A percentile compares a stretch with the other conserved stretches of the same genome.
Conservation (phyloP, 768 basidiomycete species). For the Boletus pseudo-olivaceus region DNA sequence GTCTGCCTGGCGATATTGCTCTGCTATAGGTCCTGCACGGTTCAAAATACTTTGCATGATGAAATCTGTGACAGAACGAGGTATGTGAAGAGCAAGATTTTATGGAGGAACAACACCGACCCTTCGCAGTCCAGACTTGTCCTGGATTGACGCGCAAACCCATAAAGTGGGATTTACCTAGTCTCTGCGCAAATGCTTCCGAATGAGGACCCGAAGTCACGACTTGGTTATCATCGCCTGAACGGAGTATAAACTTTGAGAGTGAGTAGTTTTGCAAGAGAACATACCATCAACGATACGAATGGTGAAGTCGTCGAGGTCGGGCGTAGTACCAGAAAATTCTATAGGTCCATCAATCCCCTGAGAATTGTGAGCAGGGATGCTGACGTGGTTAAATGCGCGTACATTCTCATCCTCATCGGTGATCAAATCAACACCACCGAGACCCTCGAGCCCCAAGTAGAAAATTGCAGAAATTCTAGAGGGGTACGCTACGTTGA, state of each 20-base stretch:
- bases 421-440: conserved; percentile 75
- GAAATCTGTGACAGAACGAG: conserved; percentile 42
- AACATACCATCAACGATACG: conserved; percentile 70
- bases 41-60: conserved; percentile 60
- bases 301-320: conserved; percentile 80
- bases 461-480: conserved; percentile 83
- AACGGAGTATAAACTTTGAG: conserved; percentile 6
- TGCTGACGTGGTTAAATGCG: conserved; percentile 3
- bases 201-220: conserved; percentile 55
- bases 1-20: conserved; percentile 47
- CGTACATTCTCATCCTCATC: conserved; percentile 72
- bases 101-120: conserved; percentile 34
- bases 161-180: conserved; percentile 69
- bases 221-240: conserved; percentile 58
- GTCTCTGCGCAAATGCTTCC: conserved; percentile 52
- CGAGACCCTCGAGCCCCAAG: conserved; percentile 82
- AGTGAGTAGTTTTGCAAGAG: not conserved
- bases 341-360: conserved; percentile 69
- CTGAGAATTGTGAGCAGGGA: conserved; percentile 37
- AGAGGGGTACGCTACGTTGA: conserved; percentile 41
- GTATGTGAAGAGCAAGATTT: not conserved
- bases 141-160: conserved; percentile 61
- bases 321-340: conserved; percentile 70
- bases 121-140: conserved; percentile 82
- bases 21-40: conserved; percentile 51